Base-by-base conservation (phyloP, 805 yeast genomes). In the Torulaspora maleeae region DNA sequence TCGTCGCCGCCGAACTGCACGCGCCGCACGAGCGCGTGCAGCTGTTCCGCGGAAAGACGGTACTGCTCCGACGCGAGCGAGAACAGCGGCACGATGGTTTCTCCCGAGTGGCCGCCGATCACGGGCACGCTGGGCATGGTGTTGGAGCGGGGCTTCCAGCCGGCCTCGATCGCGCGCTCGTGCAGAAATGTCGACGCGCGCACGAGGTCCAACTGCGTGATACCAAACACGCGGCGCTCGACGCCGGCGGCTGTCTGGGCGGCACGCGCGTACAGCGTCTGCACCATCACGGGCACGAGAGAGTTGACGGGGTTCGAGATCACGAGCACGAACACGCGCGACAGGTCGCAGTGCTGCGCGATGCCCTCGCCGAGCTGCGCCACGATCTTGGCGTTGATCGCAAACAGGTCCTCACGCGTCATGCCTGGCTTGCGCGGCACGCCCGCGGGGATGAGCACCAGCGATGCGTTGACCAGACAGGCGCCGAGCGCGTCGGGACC, bases 1-100 rank as follows among this genome's bases (percentile, higher is more conserved):
- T 91, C 97, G 66, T 90, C 98, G 64, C 98, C 98, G 51, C 95
- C 95, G 58, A 84, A 89, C 73, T 90, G 97, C 56, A 90, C 90
- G 71, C 98, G 80, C 76, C 87, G 76, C 59, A 88, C 79, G 57
- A 90, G 77, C 50, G 78, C 77, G 59, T 79, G 79, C 52, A 58
- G 62, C 64, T 60, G 62, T 44, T 64, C 60, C 59, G 60, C 56
- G 62, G 61, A 47, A 60, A 69, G 50, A 44, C 50, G 41, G 35
- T 45, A 52, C 54, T 54, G 43, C 48, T 53, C 49, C 53, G 36
- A 36, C 32, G 60, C 59, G 60, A 30, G 89, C 77, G 68, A 62
- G 64, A 83, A 78, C 55, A 89, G 74, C 44, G 97, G 97, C 34
- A 89, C 93, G 62, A 89, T 89, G 40, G 96, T 89, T 63, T 84